Base-by-base conservation (phyloP, 2,329 filamentous ascomycete species). In the Aspergillus aculeatus region DNA sequence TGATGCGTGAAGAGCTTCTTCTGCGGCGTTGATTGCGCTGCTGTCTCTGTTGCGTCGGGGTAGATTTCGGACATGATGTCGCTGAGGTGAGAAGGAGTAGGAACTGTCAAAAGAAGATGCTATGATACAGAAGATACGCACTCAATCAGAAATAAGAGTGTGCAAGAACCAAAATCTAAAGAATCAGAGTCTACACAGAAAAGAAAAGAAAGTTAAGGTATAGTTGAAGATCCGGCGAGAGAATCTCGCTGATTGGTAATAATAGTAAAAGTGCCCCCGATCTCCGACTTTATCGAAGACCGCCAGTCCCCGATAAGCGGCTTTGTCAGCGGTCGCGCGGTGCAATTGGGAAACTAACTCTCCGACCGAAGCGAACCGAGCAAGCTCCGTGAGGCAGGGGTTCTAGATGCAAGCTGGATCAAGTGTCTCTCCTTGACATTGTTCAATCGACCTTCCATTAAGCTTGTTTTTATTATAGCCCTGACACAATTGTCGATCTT, bases 31-130 rank as follows among this genome's bases (percentile, higher is more conserved):
- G 55, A 58, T 2, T 68, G 64, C 26, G 64, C 5, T 23, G 64
- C 38, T 5, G 51, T 19, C 63, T 62, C 26, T 68, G 26, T 50
- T 69, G 69, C 56, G 51, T 74, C 70, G 4, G 67, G 64, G 11
- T 47, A 19, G 16, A 23, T 38, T 26, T 62, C 50, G 19, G 64
- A 49, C 62, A 66, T 66, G 4, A 14, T 56, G 57, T 5, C 16
- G 38, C 5, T 44, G 6, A n/a, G 16, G 16, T 16, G 38, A 44
- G 16, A 3, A 7, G 32, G 32, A 35, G 32, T 16, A 29, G 26
- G 32, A 2, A 35, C 14, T 35, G 32, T 5, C 16, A 35, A 5
- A 35, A 5, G 26, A 29, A 29, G 2, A 10, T 29, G 7, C 26
- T 29, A 29, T 35, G 5, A 16, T 35, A 16, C 2, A n/a, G 11